Evolutionary conservation across 1,139 yeast genomes (phyloP).

Genomic region (Taphrina wiesneri): DNA sequence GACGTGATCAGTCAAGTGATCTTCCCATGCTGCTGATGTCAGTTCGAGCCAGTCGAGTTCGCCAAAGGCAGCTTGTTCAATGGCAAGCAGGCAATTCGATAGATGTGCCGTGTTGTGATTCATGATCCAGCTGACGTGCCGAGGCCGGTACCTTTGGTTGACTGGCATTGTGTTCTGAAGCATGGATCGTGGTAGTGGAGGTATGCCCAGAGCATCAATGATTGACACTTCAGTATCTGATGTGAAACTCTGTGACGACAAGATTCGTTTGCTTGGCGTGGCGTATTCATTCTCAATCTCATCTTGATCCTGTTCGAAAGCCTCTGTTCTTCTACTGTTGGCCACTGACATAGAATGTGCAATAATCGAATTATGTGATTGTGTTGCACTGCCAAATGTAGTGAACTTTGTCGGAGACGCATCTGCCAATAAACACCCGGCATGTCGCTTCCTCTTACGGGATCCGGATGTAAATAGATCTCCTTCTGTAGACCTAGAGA

Average conservation of each 20-base stretch:
- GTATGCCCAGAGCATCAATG: slow-evolving; percentile 39
- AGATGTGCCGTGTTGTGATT: slow-evolving; percentile 65
- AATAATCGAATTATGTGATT: background rate
- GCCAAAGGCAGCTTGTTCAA: slow-evolving; percentile 77
- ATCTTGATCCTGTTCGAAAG: background rate
- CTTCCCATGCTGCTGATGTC: slow-evolving; percentile 57
- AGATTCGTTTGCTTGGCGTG: background rate
- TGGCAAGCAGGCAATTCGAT: slow-evolving; percentile 78
- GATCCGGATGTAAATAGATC: background rate
- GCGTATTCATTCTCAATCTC: background rate
- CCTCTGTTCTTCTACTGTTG: too few relatives aligned
- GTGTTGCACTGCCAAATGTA: background rate
- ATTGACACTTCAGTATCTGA: slow-evolving; percentile 8
- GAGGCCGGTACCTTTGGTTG: slow-evolving; percentile 43
- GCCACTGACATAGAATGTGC: background rate
- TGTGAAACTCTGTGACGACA: background rate
- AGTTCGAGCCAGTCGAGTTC: slow-evolving; percentile 80
- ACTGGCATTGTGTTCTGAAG: slow-evolving; percentile 55
- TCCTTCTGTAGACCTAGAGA: background rate
- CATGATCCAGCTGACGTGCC: slow-evolving; percentile 49
- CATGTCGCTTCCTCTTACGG: slow-evolving; percentile 1
- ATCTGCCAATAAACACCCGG: background rate
- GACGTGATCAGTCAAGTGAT: background rate
- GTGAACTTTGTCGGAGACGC: background rate
- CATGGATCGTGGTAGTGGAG: background rate